Conservation (phyloP, 306 rosid species). For the Prunus armeniaca region DNA sequence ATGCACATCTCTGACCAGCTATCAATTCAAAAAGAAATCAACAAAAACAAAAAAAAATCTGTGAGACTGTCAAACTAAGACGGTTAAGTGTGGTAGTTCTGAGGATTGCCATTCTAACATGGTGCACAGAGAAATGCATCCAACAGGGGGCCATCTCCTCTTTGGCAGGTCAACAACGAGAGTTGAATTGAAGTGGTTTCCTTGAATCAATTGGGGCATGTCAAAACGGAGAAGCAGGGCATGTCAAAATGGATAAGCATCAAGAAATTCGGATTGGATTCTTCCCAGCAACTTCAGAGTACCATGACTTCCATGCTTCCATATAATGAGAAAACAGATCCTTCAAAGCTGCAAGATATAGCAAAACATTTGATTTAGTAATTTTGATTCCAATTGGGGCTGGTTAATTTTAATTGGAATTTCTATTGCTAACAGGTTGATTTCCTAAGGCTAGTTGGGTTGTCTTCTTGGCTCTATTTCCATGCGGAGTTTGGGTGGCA, state of each 20-base stretch:
- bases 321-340: conserved; percentile 82
- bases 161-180: not conserved
- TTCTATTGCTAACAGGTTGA: not conserved
- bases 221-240: not conserved
- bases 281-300: conserved; percentile 72
- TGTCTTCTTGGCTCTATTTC: not conserved
- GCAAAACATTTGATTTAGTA: conserved; percentile 13
- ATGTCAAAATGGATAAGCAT: conserved; percentile 15
- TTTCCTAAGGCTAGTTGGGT: not conserved
- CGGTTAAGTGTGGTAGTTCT: conserved; percentile 3
- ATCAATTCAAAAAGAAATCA: conserved; percentile 22
- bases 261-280: conserved; percentile 48
- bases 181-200: conserved; percentile 14
- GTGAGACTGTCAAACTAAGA: conserved; percentile 14
- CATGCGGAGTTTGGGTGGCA: not conserved
- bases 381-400: not conserved
- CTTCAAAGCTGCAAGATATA: conserved; percentile 56
- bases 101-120: conserved; percentile 19
- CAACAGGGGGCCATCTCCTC: conserved; percentile 14
- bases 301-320: conserved; percentile 92
- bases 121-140: conserved; percentile 42
- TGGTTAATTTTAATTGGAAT: not conserved
- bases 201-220: conserved; percentile 1
- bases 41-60: not conserved
- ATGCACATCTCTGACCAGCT: not conserved